Evolutionary conservation across 2,329 filamentous ascomycete genomes (phyloP), one percentile per base, ranked within the genome.

Genomic region (Plectosphaerella plurivora): DNA sequence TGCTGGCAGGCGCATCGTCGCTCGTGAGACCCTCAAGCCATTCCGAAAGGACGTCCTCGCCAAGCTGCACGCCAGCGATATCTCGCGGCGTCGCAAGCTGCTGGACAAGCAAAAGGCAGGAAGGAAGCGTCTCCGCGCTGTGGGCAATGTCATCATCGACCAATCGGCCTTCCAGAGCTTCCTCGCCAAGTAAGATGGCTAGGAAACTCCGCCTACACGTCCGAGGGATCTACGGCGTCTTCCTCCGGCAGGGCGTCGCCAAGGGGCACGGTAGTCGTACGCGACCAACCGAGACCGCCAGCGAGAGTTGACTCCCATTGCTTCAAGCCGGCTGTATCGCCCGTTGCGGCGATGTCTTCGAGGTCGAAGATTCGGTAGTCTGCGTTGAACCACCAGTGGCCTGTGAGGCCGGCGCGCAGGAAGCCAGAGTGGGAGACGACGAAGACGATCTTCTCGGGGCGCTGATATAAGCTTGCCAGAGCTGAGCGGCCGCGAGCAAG

Each of bases 31-130:
- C 0, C 86, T 99, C 67, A 97, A 97, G 74, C 91, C 94, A 0
- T 99, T 96, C 70, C 80, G 94, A 46, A 99, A 99, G 69, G 94
- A 99, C 62, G 94, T 99, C 3, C 73, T 96, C 52, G 87, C 88
- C 8, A 97, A 97, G 71, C 75, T 99, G 52, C 95, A 99, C 66
- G 94, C 94, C 1, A 89, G 88, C 56, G 94, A 99, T 72, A 82
- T 96, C 15, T 84, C 84, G 4, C 77, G 94, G 53, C 81, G 92
- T 37, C 82, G 85, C 63, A 99, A 99, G 71, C 70, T 99, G 59
- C 72, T 99, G 11, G 93, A 97, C 73, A 96, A 93, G 77, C 94
- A 99, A 71, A 99, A 99, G 73, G 92, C 92, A 59, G 94, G 94
- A 0, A 81, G 91, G 52, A 97, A 96, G 81, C 88, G 87, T 69